These are phyloP conservation scores for Phoenix dactylifera DNA, from an alignment of 176 grass and related monocot genomes.

Conservation along the genomic window DNA sequence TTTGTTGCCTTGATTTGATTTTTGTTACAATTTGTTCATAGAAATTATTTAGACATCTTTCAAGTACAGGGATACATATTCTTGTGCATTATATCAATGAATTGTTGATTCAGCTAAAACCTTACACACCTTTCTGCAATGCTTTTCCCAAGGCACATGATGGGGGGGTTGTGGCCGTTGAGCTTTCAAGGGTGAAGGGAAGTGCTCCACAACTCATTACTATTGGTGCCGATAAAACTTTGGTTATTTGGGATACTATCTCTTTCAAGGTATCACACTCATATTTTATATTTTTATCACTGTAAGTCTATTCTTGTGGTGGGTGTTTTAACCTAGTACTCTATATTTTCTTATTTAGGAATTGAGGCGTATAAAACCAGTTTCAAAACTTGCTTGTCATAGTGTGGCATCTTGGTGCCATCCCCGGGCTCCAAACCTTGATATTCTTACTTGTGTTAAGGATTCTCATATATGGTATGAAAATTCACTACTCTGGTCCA, in stretches of 20 bases:
- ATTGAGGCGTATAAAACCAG: slow-evolving; percentile 97
- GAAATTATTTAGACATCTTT: too few species aligned
- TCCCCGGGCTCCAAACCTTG: slow-evolving; percentile 94
- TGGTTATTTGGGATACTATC: slow-evolving; percentile 96
- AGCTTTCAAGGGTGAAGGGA: slow-evolving; percentile 94
- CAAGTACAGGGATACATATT: too few species aligned
- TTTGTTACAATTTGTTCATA: too few species aligned
- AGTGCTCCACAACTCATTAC: slow-evolving; percentile 97
- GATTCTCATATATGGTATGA: slow-evolving; percentile 97
- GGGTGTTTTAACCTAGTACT: slow-evolving; percentile 6
- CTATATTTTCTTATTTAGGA: slow-evolving; percentile 38
- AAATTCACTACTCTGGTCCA: slow-evolving; percentile 1
- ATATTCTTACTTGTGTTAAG: slow-evolving; percentile 99
- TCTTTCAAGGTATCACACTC: slow-evolving; percentile 68
- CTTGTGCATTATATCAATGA: too few species aligned
- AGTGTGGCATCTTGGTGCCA: slow-evolving; percentile 99
- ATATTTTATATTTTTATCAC: too few species aligned
- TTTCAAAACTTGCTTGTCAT: slow-evolving; percentile 94
- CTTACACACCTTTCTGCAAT: too few species aligned
- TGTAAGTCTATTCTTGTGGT: background rate
- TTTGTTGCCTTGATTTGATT: too few species aligned
- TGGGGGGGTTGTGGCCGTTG: slow-evolving; percentile 89
- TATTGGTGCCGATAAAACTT: slow-evolving; percentile 95
- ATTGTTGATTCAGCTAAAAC: too few species aligned
- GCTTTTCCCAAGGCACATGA: slow-evolving; percentile 62